phyloP scores from a whole-genome alignment of 805 yeast species.

The Myxozyma sirexii region DNA sequence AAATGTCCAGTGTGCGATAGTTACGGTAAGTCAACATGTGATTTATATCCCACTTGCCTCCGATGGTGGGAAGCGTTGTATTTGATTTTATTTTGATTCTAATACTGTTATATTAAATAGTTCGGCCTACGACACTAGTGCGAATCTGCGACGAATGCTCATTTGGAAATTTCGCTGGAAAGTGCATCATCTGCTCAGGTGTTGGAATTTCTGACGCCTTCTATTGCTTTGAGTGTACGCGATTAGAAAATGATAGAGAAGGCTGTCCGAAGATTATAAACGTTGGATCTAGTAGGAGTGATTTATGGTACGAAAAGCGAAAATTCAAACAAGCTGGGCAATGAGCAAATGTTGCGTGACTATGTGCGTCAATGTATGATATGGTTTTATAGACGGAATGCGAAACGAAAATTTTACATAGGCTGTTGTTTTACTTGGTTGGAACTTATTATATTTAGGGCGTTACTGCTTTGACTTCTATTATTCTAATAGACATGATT shows the following conservation, averaged over 20 bases:
- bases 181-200: constrained; percentile 79
- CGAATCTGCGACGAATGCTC: constrained; percentile 85
- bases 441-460: too few relatives aligned
- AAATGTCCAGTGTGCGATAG: constrained; percentile 90
- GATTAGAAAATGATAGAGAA: constrained; percentile 77
- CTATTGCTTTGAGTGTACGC: constrained; percentile 84
- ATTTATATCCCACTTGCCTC: too few relatives aligned
- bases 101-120: not conserved
- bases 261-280: constrained; percentile 89
- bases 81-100: too few relatives aligned
- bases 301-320: constrained; percentile 62
- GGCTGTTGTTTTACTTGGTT: too few relatives aligned
- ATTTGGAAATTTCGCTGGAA: constrained; percentile 62
- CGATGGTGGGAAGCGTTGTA: too few relatives aligned
- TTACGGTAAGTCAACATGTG: constrained; percentile 45
- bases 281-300: constrained; percentile 75
- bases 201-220: constrained; percentile 68
- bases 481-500: not conserved
- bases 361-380: not conserved
- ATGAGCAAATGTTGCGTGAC: not conserved
- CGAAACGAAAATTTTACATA: too few relatives aligned
- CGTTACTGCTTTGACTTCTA: not conserved
- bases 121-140: constrained; percentile 66
- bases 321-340: constrained; percentile 36
- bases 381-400: not conserved